A percentile compares a stretch with the other conserved stretches of the same genome.
These are phyloP conservation scores for Lodderomyces parapsilosis DNA, from an alignment of 1,139 yeast genomes.

Conservation along the genomic window DNA sequence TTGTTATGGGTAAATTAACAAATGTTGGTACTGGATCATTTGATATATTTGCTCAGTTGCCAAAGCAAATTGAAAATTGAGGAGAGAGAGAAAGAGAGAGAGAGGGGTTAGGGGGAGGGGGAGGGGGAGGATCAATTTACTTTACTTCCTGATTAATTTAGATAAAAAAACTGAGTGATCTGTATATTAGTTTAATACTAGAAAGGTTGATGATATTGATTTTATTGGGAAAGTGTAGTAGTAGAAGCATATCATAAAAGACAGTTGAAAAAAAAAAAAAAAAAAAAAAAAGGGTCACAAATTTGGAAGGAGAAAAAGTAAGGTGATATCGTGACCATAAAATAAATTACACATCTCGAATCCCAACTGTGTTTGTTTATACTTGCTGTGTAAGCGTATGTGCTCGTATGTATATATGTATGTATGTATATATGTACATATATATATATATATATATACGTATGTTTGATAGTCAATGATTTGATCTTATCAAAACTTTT, in stretches of 20 bases:
- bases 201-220: background rate
- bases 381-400: too few species aligned
- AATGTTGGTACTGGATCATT: constrained; percentile 96
- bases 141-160: too few species aligned
- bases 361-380: too few species aligned
- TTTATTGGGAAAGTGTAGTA: background rate
- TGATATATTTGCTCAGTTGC: constrained; percentile 73
- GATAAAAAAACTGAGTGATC: too few species aligned
- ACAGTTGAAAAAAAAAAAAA: background rate
- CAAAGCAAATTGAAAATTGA: constrained; percentile 9
- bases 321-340: constrained; percentile 1
- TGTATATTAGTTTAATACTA: too few species aligned
- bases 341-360: background rate
- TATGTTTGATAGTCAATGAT: too few species aligned
- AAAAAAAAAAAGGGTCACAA: background rate
- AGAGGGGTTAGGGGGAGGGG: too few species aligned
- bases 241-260: background rate
- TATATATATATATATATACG: too few species aligned
- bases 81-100: background rate
- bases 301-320: background rate
- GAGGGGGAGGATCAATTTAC: too few species aligned
- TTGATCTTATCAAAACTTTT: too few species aligned
- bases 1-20: constrained; percentile 88
- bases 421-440: too few species aligned
- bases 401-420: too few species aligned